Base-by-base conservation (phyloP, 257 asterid genomes). In the Eustoma russellianum region DNA sequence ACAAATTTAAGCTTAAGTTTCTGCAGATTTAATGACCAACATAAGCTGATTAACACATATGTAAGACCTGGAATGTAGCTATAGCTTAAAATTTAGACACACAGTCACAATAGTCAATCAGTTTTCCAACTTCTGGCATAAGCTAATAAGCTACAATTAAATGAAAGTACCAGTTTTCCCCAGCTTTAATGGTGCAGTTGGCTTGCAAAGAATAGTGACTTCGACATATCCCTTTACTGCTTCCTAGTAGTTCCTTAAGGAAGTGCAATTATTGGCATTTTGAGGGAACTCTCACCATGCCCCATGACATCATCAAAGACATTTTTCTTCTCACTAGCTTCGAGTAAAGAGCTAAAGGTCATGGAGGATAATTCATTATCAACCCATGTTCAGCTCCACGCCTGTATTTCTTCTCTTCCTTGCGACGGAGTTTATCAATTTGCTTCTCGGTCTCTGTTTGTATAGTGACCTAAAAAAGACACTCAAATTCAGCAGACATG, bases 381-480 rank as follows among this genome's bases (percentile, higher is more conserved):
- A 63, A 63, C 66, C 81, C 95, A 41, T 82, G 78, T 62, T 86
- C 94, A 17, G 79, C 61, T 65, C 85, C 88, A 60, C 93, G 94
- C 58, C 93, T 84, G 54, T 80, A 82, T 75, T 77, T 91, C 61
- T 80, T 91, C 63, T 91, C 96, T 76, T 91, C 98, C 80, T 87
- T 87, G 58, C 95, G 96, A 44, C 98, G 86, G 64, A 91, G 89
- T 79, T 84, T 91, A 70, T 87, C 98, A 69, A 91, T 74, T 76
- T 84, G 95, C 50, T 62, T 67, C 52, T 73, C 96, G 63, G 96
- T 82, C 74, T 87, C 95, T 33, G 95, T 91, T 71, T 91, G 98
- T 52, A 91, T 94, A 50, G 96, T 91, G 52, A 87, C 98, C 98
- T 87, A 68, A 46, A 66, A 33, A 17, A 41, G 49, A 43, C 18